Percentiles rank a stretch among this genome's conserved stretches.
Evolutionary conservation across 805 yeast genomes (phyloP).

Genomic region (Sugiyamaella mastotermitis): DNA sequence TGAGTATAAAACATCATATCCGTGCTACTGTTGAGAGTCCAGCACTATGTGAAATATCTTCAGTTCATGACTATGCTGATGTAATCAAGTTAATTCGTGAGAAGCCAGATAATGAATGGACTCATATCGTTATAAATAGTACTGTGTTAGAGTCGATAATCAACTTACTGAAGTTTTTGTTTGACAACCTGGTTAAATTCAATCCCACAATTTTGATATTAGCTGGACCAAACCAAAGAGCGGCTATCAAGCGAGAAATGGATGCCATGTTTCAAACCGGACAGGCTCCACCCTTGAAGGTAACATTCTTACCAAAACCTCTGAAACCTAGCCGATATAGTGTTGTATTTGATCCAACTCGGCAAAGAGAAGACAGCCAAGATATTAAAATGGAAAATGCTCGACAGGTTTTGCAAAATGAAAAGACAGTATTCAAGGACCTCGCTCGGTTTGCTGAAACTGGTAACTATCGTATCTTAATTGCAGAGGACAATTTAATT

Average conservation of each 20-base stretch:
- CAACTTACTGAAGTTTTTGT: conserved; percentile 12
- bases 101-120: conserved; percentile 16
- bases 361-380: conserved; percentile 17
- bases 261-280: too few relatives aligned
- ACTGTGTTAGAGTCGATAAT: conserved; percentile 18
- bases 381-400: conserved; percentile 22
- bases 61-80: conserved; percentile 8
- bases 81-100: background rate
- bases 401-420: conserved; percentile 15
- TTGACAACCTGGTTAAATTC: too few relatives aligned
- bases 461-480: conserved; percentile 40
- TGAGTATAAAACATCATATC: conserved; percentile 27
- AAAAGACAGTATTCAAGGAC: conserved; percentile 20
- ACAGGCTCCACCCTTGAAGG: conserved; percentile 1
- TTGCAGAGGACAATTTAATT: conserved; percentile 69
- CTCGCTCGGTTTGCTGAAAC: conserved; percentile 16
- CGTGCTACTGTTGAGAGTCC: conserved; percentile 22
- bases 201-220: conserved; percentile 1
- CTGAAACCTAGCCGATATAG: conserved; percentile 22
- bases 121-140: conserved; percentile 27
- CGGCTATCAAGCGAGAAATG: conserved; percentile 1
- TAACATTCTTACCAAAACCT: conserved; percentile 21
- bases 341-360: conserved; percentile 22
- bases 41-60: conserved; percentile 14
- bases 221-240: conserved; percentile 1